Percentiles rank a stretch among this genome's conserved stretches.
Evolutionary conservation across 2,329 filamentous ascomycete species (phyloP).

Genomic region (Fusarium sp.): DNA sequence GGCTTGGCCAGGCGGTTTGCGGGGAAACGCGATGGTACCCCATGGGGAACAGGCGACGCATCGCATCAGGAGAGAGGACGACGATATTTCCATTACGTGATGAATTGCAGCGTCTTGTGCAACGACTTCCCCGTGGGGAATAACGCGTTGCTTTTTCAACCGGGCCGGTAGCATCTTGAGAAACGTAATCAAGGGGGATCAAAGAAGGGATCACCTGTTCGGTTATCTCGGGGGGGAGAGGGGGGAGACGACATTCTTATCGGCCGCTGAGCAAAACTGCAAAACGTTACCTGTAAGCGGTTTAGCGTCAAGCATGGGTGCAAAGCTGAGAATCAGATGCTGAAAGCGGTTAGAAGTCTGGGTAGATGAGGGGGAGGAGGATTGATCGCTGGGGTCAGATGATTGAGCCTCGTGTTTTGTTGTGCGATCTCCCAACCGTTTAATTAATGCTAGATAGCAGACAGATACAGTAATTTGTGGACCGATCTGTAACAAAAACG

Average conservation of each 20-base stretch:
- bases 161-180: slow-evolving; percentile 16
- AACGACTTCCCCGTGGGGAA: slow-evolving; percentile 25
- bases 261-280: slow-evolving; percentile 13
- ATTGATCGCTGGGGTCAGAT: slow-evolving; percentile 7
- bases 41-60: slow-evolving; percentile 27
- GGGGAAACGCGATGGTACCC: slow-evolving; percentile 24
- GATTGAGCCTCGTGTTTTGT: neutral
- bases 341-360: slow-evolving; percentile 17
- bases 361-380: neutral
- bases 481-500: neutral
- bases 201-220: slow-evolving; percentile 10
- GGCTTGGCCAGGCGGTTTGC: slow-evolving; percentile 4
- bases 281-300: slow-evolving; percentile 33
- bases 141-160: neutral
- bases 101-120: neutral
- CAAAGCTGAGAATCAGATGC: slow-evolving; percentile 37
- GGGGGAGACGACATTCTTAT: slow-evolving; percentile 28
- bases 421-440: neutral
- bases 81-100: slow-evolving; percentile 36
- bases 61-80: neutral
- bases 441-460: slow-evolving; percentile 1
- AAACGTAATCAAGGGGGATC: neutral
- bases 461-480: slow-evolving; percentile 22
- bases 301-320: slow-evolving; percentile 14
- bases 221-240: slow-evolving; percentile 31